Evolutionary conservation across 768 basidiomycete genomes (phyloP).

Genomic region (Sutorius australiensis): DNA sequence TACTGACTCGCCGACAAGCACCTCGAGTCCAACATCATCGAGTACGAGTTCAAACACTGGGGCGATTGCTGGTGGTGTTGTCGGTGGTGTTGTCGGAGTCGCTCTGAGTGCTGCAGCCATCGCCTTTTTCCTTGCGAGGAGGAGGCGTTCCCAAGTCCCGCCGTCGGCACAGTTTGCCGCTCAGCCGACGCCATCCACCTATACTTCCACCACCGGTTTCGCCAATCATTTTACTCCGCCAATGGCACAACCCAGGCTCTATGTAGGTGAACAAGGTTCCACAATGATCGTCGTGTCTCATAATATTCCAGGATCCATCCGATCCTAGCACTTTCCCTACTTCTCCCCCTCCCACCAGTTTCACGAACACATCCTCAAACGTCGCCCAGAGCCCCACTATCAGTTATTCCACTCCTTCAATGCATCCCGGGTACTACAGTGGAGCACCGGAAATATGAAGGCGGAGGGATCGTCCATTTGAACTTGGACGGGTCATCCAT

Average conservation of each 20-base stretch:
- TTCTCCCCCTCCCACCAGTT: slow-evolving; percentile 19
- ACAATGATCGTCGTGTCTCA: not conserved
- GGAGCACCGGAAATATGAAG: slow-evolving; percentile 26
- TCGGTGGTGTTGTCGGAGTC: slow-evolving; percentile 57
- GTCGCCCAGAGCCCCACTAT: slow-evolving; percentile 4
- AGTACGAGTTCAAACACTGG: slow-evolving; percentile 37
- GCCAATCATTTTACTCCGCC: slow-evolving; percentile 12
- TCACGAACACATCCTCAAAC: slow-evolving; percentile 2
- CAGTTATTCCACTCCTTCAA: slow-evolving; percentile 10
- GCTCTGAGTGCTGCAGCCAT: slow-evolving; percentile 38
- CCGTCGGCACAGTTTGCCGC: slow-evolving; percentile 14
- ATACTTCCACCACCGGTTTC: slow-evolving; percentile 3
- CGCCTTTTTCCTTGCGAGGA: slow-evolving; percentile 38
- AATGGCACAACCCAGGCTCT: slow-evolving; percentile 26
- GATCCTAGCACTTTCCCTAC: slow-evolving; percentile 38
- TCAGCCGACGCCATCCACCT: not conserved
- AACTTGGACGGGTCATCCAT: not conserved
- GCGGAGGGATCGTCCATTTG: not conserved
- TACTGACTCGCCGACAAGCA: not conserved
- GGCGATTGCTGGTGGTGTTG: slow-evolving; percentile 61
- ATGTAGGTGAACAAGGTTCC: slow-evolving; percentile 21
- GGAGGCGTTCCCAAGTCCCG: slow-evolving; percentile 23
- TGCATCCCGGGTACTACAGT: slow-evolving; percentile 19
- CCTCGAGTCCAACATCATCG: slow-evolving; percentile 2
- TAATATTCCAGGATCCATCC: slow-evolving; percentile 30